A percentile compares a stretch with the other conserved stretches of the same genome.
Evolutionary conservation across 441 rosid species (phyloP).

Genomic region (Bocquillonia castaneifolia): DNA sequence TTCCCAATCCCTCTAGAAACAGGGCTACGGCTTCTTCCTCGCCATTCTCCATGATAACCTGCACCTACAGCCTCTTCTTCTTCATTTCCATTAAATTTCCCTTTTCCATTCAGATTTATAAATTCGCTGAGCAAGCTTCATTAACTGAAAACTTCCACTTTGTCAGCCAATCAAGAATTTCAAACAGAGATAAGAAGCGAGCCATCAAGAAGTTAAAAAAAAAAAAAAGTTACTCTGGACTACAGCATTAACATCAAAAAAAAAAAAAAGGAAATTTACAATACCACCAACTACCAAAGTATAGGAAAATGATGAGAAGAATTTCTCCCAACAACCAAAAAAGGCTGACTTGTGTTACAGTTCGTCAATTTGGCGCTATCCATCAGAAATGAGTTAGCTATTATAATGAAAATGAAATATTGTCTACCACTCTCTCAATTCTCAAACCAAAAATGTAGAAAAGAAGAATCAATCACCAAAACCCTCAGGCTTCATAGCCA

Average conservation of each 20-base stretch:
- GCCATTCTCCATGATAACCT: too few relatives aligned
- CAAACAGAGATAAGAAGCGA: background rate
- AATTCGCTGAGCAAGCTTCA: background rate
- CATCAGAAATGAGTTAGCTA: conserved; percentile 11
- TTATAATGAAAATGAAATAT: conserved; percentile 10
- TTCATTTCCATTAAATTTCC: too few relatives aligned
- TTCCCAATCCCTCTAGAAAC: too few relatives aligned
- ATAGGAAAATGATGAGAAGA: background rate
- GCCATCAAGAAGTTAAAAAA: background rate
- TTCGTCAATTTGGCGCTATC: conserved; percentile 18
- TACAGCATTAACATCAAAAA: background rate
- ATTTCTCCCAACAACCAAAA: conserved; percentile 9
- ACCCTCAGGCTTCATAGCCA: conserved; percentile 10
- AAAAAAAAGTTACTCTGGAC: background rate
- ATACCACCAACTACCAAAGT: background rate
- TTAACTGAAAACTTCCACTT: too few relatives aligned
- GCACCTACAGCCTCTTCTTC: too few relatives aligned
- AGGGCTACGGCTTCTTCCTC: too few relatives aligned
- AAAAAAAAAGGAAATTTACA: background rate
- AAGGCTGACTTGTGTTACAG: conserved; percentile 20
- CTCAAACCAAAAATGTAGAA: conserved; percentile 4
- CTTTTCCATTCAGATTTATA: background rate
- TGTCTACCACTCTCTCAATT: conserved; percentile 6
- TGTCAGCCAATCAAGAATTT: background rate
- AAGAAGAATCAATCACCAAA: background rate